These are phyloP conservation scores for Harrya chromipes DNA, from an alignment of 768 basidiomycete genomes.

Conservation along the genomic window DNA sequence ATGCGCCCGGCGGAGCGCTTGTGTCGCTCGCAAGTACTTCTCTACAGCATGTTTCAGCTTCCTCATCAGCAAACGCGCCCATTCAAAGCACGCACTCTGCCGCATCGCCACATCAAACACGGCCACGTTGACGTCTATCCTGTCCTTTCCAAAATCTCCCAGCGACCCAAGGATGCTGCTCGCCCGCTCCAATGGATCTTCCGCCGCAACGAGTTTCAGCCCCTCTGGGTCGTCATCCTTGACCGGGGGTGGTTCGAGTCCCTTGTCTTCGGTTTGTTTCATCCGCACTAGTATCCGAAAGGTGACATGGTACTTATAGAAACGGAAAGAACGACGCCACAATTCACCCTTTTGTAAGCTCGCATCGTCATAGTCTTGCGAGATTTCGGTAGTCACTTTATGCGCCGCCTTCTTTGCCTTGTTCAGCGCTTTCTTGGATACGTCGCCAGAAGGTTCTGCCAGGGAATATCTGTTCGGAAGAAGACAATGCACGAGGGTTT, in stretches of 20 bases:
- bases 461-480: not conserved
- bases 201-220: constrained; percentile 55
- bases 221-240: constrained; percentile 90
- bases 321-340: constrained; percentile 11
- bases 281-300: constrained; percentile 25
- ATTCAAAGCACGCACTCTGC: constrained; percentile 53
- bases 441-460: constrained; percentile 18
- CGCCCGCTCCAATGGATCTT: constrained; percentile 74
- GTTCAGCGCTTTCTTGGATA: constrained; percentile 78
- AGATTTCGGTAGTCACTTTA: constrained; percentile 49
- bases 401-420: constrained; percentile 80
- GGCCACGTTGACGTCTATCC: constrained; percentile 69
- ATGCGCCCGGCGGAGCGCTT: constrained; percentile 59
- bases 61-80: not conserved
- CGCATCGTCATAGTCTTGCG: constrained; percentile 36
- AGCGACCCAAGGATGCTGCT: constrained; percentile 68
- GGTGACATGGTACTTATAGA: constrained; percentile 10
- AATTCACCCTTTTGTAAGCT: constrained; percentile 60
- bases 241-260: constrained; percentile 49
- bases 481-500: constrained; percentile 29
- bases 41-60: constrained; percentile 40
- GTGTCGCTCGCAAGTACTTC: constrained; percentile 75
- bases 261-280: constrained; percentile 59
- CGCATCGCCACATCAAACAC: constrained; percentile 81
- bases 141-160: constrained; percentile 44